Evolutionary conservation across 371 early-diverging fungal species (phyloP), one percentile per base, ranked within the genome.

Genomic region (Mortierella sp.): DNA sequence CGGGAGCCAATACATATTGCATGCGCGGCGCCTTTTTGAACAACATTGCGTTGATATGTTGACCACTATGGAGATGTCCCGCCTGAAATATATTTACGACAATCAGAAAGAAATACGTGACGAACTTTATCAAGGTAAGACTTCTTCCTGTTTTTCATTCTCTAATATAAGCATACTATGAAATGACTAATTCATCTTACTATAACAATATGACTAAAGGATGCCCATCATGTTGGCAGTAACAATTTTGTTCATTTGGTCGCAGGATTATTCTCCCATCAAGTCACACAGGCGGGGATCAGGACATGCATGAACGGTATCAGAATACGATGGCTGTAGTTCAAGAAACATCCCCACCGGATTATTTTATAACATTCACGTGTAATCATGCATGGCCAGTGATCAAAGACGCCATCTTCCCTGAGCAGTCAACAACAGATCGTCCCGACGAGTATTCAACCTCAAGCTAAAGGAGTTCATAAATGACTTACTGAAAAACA

Each of bases 1-100:
- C n/a, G 45, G 45, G 45, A 45, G 45, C 45, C 45, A 45, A n/a
- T 45, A 45, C n/a, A 45, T 45, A 45, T n/a, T 45, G 3, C 45
- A 15, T 9, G 5, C n/a, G 15, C 12, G n/a, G 45, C 45, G n/a
- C 4, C 45, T 45, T n/a, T 45, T 45, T 45, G 45, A 45, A n/a
- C 45, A 45, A n/a, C n/a, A 9, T 15, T 45, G 45, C n/a, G 45
- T 45, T 15, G 45, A 45, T 45, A 45, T 45, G 45, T 45, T 12
- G 5, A 45, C 45, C n/a, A 45, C 12, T 45, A 45, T 45, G 45
- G 45, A 45, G 15, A 12, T 45, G n/a, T 45, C 45, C 45, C 45
- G 45, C 45, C 45, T 45, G 19, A 45, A 45, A 3, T 45, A 45
- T 45, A 45, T 45, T 45, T 15, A 9, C 45, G 9, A 45, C n/a